Evolutionary conservation across 163 green algal species (phyloP).

Genomic region (Scenedesmus sp.): DNA sequence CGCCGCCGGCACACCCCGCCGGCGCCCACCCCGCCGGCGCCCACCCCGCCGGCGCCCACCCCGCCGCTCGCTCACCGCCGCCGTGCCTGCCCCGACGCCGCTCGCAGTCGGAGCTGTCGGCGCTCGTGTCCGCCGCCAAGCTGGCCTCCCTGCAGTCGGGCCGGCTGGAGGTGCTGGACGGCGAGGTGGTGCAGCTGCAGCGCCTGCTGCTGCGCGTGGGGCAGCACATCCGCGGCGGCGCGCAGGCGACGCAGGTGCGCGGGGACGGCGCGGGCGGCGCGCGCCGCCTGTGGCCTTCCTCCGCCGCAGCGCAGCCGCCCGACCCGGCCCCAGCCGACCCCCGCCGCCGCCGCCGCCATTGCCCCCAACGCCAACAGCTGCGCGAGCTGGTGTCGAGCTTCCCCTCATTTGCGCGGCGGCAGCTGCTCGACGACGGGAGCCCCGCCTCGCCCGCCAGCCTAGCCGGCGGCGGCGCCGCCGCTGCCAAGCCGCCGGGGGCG

Average conservation of each 20-base stretch:
- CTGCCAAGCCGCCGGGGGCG: neutral
- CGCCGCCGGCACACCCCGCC: no score
- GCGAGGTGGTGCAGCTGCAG: conserved; percentile 37
- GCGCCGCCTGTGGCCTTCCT: neutral
- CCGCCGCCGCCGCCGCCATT: neutral
- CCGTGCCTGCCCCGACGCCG: no score
- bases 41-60: no score
- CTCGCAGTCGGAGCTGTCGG: conserved; percentile 27
- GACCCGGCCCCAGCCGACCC: no score
- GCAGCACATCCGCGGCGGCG: conserved; percentile 4
- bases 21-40: no score
- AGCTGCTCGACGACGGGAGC: neutral
- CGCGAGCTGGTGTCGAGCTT: conserved; percentile 17
- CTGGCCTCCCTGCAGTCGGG: conserved; percentile 14
- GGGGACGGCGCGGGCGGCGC: neutral
- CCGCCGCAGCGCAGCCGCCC: neutral
- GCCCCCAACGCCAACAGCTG: conserved; percentile 11
- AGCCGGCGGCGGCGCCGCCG: neutral
- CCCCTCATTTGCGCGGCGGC: conserved; percentile 17
- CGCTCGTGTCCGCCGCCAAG: conserved; percentile 12
- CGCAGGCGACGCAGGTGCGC: conserved; percentile 34
- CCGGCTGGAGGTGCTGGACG: conserved; percentile 35
- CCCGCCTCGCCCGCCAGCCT: neutral
- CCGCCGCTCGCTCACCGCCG: no score
- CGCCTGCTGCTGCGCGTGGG: conserved; percentile 27